Base-by-base conservation (phyloP, 495 filamentous ascomycete genomes). In the Lepidopterella palustris region DNA sequence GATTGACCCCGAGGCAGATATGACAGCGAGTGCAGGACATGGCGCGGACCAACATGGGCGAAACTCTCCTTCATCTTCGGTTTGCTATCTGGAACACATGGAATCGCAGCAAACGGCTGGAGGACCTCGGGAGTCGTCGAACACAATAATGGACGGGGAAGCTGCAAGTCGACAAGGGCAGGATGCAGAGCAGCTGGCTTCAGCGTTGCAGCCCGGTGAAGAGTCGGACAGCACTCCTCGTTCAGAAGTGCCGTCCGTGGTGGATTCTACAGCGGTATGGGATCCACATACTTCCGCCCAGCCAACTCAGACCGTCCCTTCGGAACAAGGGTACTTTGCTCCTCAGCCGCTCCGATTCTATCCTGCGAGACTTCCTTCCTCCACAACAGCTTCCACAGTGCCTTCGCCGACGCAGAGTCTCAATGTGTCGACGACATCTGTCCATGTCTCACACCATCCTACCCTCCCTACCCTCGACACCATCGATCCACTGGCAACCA, bases 171-270 rank as follows among this genome's bases (percentile, higher is more conserved):
- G 18, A 18, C 3, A 42, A 42, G 35, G 13, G 9, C n/a, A 53
- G 5, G 42, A 49, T 31, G 55, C 26, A 18, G 62, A 45, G 20
- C 9, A 4, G 20, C 11, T 31, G 15, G 52, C 10, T 32, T 53
- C 32, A 35, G 13, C 42, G 26, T 21, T 35, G 29, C 55, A 50
- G 18, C 18, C 21, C 9, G 58, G 28, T 5, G 64, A 68, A 1
- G 68, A 70, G 26, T 51, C 55, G 15, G 68, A 70, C 58, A 61
- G 39, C 60, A 68, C 68, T 5, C 68, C 68, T 39, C 68, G 68
- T 13, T 68, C 68, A 0, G 68, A 70, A 55, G 59, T 57, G 29
- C 68, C 68, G 42, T 53, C 59, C 13, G 49, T 45, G 4, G 35
- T 40, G n/a, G 56, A 55, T 25, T 28, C 47, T 32, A 28, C 23